phyloP scores from a whole-genome alignment of 2,329 filamentous ascomycete genomes.

The Coniella vitis region DNA sequence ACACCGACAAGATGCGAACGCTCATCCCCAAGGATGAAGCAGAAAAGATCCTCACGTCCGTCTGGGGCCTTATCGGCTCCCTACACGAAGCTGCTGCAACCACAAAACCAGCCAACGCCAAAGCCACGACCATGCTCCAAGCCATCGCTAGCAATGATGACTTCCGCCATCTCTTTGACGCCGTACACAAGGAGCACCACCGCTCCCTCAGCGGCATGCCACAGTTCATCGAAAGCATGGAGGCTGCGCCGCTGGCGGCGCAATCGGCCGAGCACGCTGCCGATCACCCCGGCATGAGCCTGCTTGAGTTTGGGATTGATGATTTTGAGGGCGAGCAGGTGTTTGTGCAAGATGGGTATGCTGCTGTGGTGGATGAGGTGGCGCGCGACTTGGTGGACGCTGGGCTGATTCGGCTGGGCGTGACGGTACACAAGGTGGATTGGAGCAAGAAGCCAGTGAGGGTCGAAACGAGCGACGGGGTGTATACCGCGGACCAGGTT shows the following conservation, averaged over 20 bases:
- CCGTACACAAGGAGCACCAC: slow-evolving; percentile 2
- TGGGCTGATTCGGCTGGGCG: slow-evolving; percentile 1
- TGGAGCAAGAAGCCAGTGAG: slow-evolving; percentile 1
- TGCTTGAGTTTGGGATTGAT: slow-evolving; percentile 9
- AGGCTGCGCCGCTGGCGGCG: slow-evolving; percentile 8
- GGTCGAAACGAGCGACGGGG: slow-evolving; percentile 2
- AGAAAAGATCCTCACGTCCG: neutral
- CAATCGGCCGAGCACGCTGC: slow-evolving; percentile 4
- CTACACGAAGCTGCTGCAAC: neutral
- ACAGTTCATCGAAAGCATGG: slow-evolving; percentile 8
- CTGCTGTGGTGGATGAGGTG: slow-evolving; percentile 7
- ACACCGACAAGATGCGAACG: neutral
- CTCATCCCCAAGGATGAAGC: slow-evolving; percentile 1
- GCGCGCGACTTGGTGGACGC: slow-evolving; percentile 1
- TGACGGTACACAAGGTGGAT: neutral
- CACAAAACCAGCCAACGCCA: neutral
- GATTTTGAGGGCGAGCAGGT: slow-evolving; percentile 10
- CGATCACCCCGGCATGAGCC: slow-evolving; percentile 2
- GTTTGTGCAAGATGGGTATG: slow-evolving; percentile 5
- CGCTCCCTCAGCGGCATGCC: slow-evolving; percentile 4
- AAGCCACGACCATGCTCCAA: slow-evolving; percentile 4
- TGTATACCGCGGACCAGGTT: slow-evolving; percentile 3
- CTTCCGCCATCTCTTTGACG: neutral
- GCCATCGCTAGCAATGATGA: slow-evolving; percentile 1
- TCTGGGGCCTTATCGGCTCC: slow-evolving; percentile 6